Conservation (phyloP, 2,329 filamentous ascomycete genomes). For the Emericellopsis cladophorae region DNA sequence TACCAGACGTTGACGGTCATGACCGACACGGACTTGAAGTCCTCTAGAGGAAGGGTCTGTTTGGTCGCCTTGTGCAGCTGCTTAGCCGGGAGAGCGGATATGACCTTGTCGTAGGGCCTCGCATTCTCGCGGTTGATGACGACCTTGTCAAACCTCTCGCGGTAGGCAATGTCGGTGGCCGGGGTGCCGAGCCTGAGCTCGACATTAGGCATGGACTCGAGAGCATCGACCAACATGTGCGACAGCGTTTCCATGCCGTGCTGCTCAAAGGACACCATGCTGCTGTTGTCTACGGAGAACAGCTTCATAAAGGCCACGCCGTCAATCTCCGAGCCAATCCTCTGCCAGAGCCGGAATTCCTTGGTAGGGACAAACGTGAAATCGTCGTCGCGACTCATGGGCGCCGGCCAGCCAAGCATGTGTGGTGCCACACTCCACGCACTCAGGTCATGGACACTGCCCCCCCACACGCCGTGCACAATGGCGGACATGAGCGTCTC, state of each 20-base stretch:
- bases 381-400: neutral
- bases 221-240: conserved; percentile 33
- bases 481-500: conserved; percentile 66
- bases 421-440: conserved; percentile 41
- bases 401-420: conserved; percentile 13
- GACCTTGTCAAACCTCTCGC: conserved; percentile 15
- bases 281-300: too few relatives aligned
- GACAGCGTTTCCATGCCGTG: conserved; percentile 52
- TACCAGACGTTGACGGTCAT: conserved; percentile 92
- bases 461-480: conserved; percentile 85
- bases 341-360: too few relatives aligned
- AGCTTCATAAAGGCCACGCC: too few relatives aligned
- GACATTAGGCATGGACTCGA: conserved; percentile 45
- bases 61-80: conserved; percentile 24
- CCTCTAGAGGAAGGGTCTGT: conserved; percentile 30
- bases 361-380: neutral
- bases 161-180: conserved; percentile 33
- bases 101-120: conserved; percentile 38
- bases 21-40: conserved; percentile 61
- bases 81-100: conserved; percentile 49
- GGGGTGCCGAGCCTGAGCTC: conserved; percentile 35
- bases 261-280: conserved; percentile 22
- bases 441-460: conserved; percentile 73
- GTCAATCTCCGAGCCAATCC: neutral
- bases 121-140: conserved; percentile 2